phyloP scores from a whole-genome alignment of 352 stramenopile species.

The Porosira glacialis region DNA sequence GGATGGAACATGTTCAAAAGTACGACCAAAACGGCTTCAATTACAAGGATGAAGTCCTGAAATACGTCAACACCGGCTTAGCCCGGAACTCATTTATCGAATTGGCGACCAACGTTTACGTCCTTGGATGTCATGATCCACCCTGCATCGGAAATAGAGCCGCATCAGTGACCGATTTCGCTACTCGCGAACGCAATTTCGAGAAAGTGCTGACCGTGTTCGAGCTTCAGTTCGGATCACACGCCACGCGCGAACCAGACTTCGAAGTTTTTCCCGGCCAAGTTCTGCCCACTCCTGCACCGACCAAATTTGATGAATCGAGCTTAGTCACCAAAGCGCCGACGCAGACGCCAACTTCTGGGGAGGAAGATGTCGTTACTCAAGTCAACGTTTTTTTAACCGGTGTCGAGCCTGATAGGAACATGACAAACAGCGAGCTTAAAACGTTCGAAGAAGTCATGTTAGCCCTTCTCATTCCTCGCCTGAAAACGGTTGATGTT shows the following conservation, averaged over 20 bases:
- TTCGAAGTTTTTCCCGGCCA: slow-evolving; percentile 46
- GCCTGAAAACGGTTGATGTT: slow-evolving; percentile 30
- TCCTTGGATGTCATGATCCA: slow-evolving; percentile 50
- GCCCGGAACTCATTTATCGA: slow-evolving; percentile 53
- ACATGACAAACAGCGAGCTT: slow-evolving; percentile 48
- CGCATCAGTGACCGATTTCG: slow-evolving; percentile 21
- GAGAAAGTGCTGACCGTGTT: slow-evolving; percentile 50
- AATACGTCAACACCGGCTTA: slow-evolving; percentile 59
- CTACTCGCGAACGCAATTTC: slow-evolving; percentile 39
- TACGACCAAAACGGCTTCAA: slow-evolving; percentile 51
- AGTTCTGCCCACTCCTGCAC: slow-evolving; percentile 20
- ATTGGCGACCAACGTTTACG: slow-evolving; percentile 54
- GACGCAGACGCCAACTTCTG: slow-evolving; percentile 5
- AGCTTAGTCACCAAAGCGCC: slow-evolving; percentile 9
- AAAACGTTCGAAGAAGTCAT: slow-evolving; percentile 41
- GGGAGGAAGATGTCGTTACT: slow-evolving; percentile 14
- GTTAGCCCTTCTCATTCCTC: slow-evolving; percentile 29
- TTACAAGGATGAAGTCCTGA: slow-evolving; percentile 49
- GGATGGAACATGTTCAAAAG: slow-evolving; percentile 43
- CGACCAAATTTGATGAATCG: slow-evolving; percentile 5
- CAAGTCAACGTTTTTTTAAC: slow-evolving; percentile 48
- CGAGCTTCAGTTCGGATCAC: slow-evolving; percentile 41
- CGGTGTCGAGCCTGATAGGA: slow-evolving; percentile 29
- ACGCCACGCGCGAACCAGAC: slow-evolving; percentile 33
- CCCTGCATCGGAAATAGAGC: slow-evolving; percentile 27